Evolutionary conservation across 768 basidiomycete species (phyloP), one percentile per base, ranked within the genome.

Genomic region (Leccinellum rugosiceps): DNA sequence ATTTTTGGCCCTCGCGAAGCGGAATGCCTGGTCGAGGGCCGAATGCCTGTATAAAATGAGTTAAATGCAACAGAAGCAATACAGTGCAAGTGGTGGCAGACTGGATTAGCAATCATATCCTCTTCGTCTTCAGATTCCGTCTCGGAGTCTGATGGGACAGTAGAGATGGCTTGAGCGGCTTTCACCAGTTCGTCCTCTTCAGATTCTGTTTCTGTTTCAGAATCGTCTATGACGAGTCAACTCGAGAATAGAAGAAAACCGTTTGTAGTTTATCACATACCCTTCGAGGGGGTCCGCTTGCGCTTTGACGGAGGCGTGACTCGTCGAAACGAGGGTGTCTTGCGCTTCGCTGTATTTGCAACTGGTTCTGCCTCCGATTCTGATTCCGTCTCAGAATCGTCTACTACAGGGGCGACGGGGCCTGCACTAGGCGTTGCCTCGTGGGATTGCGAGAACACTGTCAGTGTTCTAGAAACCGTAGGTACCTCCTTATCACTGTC

Each of bases 1-100:
- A 57, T 21, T 62, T 63, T 60, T 86, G 83, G 6, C 65, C 78
- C 0, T 77, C 72, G 21, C 68, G 65, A 6, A 84, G 75, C 6
- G 77, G 75, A 55, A 88, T 85, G 7, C 76, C 76, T 3, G 89
- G 89, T 19, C 80, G 80, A 15, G 82, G 78, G 47, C 72, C 64
- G 15, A 78, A 61, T 56, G 63, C 68, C 80, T 83, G 31, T 46
- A 50, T 34, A 58, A 48, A 6, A 52, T 0, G 3, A 14, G 49
- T 34, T 63, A 15, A 61, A 51, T 46, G 26, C 13, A 38, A 48
- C 26, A 25, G 44, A 54, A 52, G 21, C 9, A 15, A 57, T 3
- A 19, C 17, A 26, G 15, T 48, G 17, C 6, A 6, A 52, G 15
- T 41, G 38, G 10, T 17, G 45, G 32, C 64, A 71, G 73, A 64